Evolutionary conservation across 805 yeast species (phyloP).

Genomic region (baker's yeast (Saccharomyces cerevisiae)): DNA sequence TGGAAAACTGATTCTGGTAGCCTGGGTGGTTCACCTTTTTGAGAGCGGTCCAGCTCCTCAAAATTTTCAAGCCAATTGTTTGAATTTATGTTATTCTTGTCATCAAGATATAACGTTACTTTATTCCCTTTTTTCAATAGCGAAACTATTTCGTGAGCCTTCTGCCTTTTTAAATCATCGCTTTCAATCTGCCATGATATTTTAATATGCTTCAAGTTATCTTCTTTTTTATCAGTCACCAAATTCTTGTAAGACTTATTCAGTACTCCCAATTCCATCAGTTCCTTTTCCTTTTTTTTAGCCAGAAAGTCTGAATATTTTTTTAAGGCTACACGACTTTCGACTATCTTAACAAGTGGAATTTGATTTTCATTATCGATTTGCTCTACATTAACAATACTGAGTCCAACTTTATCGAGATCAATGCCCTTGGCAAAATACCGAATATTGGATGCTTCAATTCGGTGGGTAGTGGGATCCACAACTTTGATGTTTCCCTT

Average conservation of each 20-base stretch:
- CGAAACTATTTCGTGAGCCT: constrained; percentile 40
- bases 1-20: constrained; percentile 29
- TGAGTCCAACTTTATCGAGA: constrained; percentile 18
- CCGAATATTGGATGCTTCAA: constrained; percentile 18
- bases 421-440: constrained; percentile 21
- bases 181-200: constrained; percentile 51
- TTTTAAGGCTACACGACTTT: constrained; percentile 20
- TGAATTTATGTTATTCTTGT: constrained; percentile 22
- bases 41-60: constrained; percentile 9
- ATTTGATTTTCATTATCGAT: constrained; percentile 10
- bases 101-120: constrained; percentile 36
- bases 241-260: constrained; percentile 7
- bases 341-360: constrained; percentile 25
- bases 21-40: constrained; percentile 2
- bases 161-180: constrained; percentile 46
- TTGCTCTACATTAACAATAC: constrained; percentile 19
- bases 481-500: constrained; percentile 21
- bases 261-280: constrained; percentile 15
- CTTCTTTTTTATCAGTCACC: constrained; percentile 16
- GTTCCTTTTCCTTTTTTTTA: constrained; percentile 18
- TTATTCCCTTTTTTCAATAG: constrained; percentile 39
- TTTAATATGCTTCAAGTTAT: constrained; percentile 38
- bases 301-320: constrained; percentile 25
- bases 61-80: constrained; percentile 25
- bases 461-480: constrained; percentile 13